Base-by-base conservation (phyloP, 2,329 filamentous ascomycete genomes). In the Aspergillus sp. region DNA sequence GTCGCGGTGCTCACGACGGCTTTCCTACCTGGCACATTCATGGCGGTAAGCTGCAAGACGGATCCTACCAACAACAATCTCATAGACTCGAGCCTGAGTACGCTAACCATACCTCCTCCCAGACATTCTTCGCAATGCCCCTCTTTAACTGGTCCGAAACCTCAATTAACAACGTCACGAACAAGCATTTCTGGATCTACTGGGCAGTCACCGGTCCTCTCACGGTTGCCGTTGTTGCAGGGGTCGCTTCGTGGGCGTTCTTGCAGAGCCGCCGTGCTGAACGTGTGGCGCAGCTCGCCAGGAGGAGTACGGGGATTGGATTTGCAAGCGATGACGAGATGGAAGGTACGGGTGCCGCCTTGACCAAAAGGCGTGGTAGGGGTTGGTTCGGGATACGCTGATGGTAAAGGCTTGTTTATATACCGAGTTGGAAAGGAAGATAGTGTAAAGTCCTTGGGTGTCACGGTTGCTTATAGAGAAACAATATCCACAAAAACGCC, bases 71-170 rank as follows among this genome's bases (percentile, higher is more conserved):
- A 1, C 19, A 19, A 19, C 19, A 19, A 19, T 19, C 19, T 19
- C 1, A 19, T 19, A 19, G 19, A 19, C 19, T 19, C 2, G 19
- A 38, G 15, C 31, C 15, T 8, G 2, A 38, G 31, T 8, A 2
- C 9, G 9, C 34, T 41, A 13, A 41, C 34, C 28, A 19, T 41
- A 19, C 54, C 25, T 41, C 46, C 19, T 28, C 11, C 7, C 30
- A 57, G 55, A 57, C 55, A 2, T 43, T 57, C 47, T 57, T 57
- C 23, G 47, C 55, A 15, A 57, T 57, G 55, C 47, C 47, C 3
- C 55, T 57, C 15, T 57, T 57, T 31, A 15, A 57, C 31, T 57
- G 55, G 55, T 31, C 30, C 11, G 19, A 23, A 15, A 22, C 47
- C 8, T 45, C 19, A 4, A 51, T 57, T 6, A 19, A 17, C 13